A percentile compares a stretch with the other conserved stretches of the same genome.
These are phyloP conservation scores for Vicia sativa DNA, from an alignment of 306 rosid genomes.

Conservation along the genomic window DNA sequence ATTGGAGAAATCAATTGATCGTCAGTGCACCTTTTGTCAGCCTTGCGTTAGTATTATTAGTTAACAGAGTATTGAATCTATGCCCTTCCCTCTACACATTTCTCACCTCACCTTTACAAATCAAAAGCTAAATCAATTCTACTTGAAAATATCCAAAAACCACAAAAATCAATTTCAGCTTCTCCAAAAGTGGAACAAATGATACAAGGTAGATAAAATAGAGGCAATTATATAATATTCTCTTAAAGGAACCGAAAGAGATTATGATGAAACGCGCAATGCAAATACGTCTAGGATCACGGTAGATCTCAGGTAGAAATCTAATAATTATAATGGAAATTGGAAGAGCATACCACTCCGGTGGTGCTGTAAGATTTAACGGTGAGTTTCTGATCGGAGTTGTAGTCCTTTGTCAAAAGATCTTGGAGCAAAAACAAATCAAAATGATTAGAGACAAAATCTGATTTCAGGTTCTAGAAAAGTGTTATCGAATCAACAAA, in stretches of 20 bases:
- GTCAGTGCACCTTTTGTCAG: not conserved
- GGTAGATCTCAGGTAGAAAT: constrained; percentile 34
- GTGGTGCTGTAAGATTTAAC: constrained; percentile 68
- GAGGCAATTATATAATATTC: too few relatives aligned
- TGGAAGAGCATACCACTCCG: constrained; percentile 67
- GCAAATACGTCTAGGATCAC: not conserved
- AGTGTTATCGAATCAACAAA: constrained; percentile 15
- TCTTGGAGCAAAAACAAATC: constrained; percentile 52
- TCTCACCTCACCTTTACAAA: constrained; percentile 8
- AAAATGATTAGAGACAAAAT: not conserved
- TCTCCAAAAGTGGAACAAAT: too few relatives aligned
- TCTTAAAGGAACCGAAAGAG: too few relatives aligned
- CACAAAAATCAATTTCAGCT: too few relatives aligned
- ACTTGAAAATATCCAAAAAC: too few relatives aligned
- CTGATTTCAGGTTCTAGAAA: not conserved
- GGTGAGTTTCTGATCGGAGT: constrained; percentile 77
- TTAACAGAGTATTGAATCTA: constrained; percentile 10
- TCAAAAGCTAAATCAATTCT: too few relatives aligned
- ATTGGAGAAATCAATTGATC: constrained; percentile 28
- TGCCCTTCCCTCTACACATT: constrained; percentile 4
- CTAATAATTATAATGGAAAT: constrained; percentile 8
- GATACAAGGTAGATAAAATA: too few relatives aligned
- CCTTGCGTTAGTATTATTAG: not conserved
- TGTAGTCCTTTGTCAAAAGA: constrained; percentile 83
- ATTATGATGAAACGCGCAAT: too few relatives aligned